Conservation (phyloP, 2,329 filamentous ascomycete genomes). For the Septoria petroselini region DNA sequence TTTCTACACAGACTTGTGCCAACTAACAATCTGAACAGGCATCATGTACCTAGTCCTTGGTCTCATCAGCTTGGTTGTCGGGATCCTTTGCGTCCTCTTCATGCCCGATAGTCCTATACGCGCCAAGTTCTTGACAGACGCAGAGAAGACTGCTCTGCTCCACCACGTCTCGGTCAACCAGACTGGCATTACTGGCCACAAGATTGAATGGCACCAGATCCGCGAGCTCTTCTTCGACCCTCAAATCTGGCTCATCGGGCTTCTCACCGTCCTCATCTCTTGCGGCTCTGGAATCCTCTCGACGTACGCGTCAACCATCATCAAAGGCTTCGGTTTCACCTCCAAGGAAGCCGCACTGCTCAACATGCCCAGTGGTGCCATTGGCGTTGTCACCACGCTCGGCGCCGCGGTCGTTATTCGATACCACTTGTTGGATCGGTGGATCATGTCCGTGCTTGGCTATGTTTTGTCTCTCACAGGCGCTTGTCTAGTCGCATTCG, state of each 20-base stretch:
- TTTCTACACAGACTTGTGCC: background rate
- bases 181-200: slow-evolving; percentile 33
- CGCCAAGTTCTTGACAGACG: slow-evolving; percentile 28
- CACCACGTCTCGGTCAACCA: slow-evolving; percentile 46
- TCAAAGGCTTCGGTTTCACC: slow-evolving; percentile 35
- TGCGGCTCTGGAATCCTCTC: slow-evolving; percentile 44
- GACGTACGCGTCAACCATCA: slow-evolving; percentile 37
- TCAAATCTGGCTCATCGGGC: slow-evolving; percentile 36
- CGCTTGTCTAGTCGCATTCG: slow-evolving; percentile 32
- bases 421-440: slow-evolving; percentile 28
- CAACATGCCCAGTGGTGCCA: slow-evolving; percentile 58
- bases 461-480: slow-evolving; percentile 22
- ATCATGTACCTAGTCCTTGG: slow-evolving; percentile 46
- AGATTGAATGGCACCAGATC: slow-evolving; percentile 52
- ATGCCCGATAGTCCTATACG: slow-evolving; percentile 37
- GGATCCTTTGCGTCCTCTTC: slow-evolving; percentile 34
- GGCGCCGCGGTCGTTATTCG: slow-evolving; percentile 11
- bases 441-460: slow-evolving; percentile 27
- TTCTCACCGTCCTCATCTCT: slow-evolving; percentile 25
- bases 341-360: slow-evolving; percentile 35
- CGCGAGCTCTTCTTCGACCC: slow-evolving; percentile 60
- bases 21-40: slow-evolving; percentile 10
- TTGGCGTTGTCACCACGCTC: slow-evolving; percentile 41
- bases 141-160: slow-evolving; percentile 46
- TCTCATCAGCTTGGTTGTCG: slow-evolving; percentile 41